Base-by-base conservation (phyloP, 1,284 basidiomycete genomes). In the Heimioporus retisporus region DNA sequence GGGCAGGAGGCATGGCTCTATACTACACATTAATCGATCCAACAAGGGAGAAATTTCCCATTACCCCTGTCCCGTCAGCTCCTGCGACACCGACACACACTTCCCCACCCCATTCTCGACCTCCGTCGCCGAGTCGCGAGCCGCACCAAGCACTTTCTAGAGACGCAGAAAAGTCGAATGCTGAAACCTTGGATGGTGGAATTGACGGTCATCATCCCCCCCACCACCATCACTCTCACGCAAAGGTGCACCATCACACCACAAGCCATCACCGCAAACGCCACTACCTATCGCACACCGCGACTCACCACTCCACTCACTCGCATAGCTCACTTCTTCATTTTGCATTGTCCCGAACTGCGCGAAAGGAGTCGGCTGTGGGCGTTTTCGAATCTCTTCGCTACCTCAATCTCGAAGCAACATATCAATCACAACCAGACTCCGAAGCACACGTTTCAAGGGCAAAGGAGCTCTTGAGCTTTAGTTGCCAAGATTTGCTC, bases 371-470 rank as follows among this genome's bases (percentile, higher is more conserved):
- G 75, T 83, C 87, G 46, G 89, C 88, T 0, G 95, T 96, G 0
- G 95, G 94, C 0, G 88, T 94, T 14, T 95, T 95, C 71, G 94
- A 96, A 79, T 89, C 88, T 16, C 90, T 93, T 73, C 81, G 89
- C 46, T 96, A 95, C 75, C 84, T 95, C 73, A 89, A 95, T 69
- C 81, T 96, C 7, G 94, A 96, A 74, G 84, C 87, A 19, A 85
- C 80, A 15, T 82, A 84, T 55, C 78, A 89, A 44, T 77, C 81
- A 21, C 86, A 90, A 63, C 86, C 85, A 1, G 81, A 87, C 72
- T 82, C 85, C 6, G 85, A 86, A 25, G 79, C 82, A 42, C 82
- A 89, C 51, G 84, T 88, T 4, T 81, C 83, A 56, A 82, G 83
- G 64, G 84, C 86, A 54, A 85, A 88, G 10, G 79, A 80, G 23